Evolutionary conservation across 2,329 filamentous ascomycete species (phyloP).

Genomic region (Penicillium sp.): DNA sequence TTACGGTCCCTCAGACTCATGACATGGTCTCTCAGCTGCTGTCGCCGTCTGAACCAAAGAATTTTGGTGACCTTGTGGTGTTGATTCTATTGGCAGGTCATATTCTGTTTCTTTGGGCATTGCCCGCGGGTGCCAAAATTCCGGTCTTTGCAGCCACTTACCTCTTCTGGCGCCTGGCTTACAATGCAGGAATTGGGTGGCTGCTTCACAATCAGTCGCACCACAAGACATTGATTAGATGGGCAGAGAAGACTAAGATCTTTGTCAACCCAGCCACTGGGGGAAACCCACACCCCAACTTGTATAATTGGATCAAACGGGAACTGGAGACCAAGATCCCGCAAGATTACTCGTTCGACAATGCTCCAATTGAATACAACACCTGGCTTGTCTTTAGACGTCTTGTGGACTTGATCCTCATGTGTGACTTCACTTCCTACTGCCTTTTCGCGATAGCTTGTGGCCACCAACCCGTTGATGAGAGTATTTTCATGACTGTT

Average conservation of each 20-base stretch:
- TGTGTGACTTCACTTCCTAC: constrained; percentile 98
- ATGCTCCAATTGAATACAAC: constrained; percentile 96
- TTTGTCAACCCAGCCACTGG: constrained; percentile 82
- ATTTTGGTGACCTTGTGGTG: constrained; percentile 79
- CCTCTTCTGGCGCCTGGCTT: constrained; percentile 85
- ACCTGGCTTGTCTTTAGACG: constrained; percentile 96
- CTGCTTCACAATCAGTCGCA: constrained; percentile 87
- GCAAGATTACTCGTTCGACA: constrained; percentile 87
- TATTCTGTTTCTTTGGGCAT: constrained; percentile 68
- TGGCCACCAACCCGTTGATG: constrained; percentile 69
- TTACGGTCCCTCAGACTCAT: constrained; percentile 91
- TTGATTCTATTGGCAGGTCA: constrained; percentile 74
- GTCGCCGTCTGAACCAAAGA: constrained; percentile 92
- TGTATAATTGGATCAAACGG: constrained; percentile 79
- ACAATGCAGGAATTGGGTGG: constrained; percentile 91
- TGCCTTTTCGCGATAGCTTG: constrained; percentile 93
- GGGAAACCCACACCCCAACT: constrained; percentile 74
- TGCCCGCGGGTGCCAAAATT: constrained; percentile 68
- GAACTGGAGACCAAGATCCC: constrained; percentile 95
- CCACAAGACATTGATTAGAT: constrained; percentile 77
- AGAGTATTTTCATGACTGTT: constrained; percentile 65
- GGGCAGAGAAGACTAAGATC: constrained; percentile 80
- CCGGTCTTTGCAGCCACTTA: constrained; percentile 81
- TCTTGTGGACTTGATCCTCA: constrained; percentile 92
- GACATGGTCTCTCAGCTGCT: constrained; percentile 99